phyloP scores from a whole-genome alignment of 805 yeast genomes.

The Starmerella asiatica region DNA sequence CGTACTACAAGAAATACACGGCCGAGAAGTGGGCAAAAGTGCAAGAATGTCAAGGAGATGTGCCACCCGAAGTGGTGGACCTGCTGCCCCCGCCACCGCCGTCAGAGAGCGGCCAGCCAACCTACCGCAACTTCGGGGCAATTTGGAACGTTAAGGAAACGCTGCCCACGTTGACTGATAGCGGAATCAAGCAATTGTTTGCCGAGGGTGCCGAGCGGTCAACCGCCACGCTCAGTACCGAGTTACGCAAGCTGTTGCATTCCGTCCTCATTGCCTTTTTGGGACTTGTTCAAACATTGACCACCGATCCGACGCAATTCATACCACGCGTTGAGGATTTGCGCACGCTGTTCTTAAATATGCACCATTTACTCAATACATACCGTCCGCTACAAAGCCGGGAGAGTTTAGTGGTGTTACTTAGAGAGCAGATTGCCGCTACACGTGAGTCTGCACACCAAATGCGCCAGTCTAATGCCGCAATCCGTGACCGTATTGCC shows the following conservation, averaged over 20 bases:
- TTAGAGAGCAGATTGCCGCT: constrained; percentile 48
- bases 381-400: constrained; percentile 93
- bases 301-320: constrained; percentile 55
- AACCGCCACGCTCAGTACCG: constrained; percentile 27
- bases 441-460: constrained; percentile 23
- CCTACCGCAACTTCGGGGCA: constrained; percentile 79
- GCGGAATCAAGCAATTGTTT: constrained; percentile 70
- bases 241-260: constrained; percentile 65
- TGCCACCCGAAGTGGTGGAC: constrained; percentile 8
- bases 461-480: constrained; percentile 31
- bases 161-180: constrained; percentile 58
- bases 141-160: constrained; percentile 70
- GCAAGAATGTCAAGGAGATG: constrained; percentile 4
- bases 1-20: constrained; percentile 61
- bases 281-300: constrained; percentile 66
- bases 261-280: constrained; percentile 68
- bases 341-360: constrained; percentile 66
- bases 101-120: constrained; percentile 26
- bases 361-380: constrained; percentile 82
- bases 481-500: constrained; percentile 31
- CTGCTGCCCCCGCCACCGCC: constrained; percentile 28
- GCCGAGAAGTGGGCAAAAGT: constrained; percentile 34
- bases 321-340: constrained; percentile 61
- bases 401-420: constrained; percentile 65
- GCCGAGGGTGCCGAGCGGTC: constrained; percentile 21